Base-by-base conservation (phyloP, 768 basidiomycete genomes). In the Floccularia luteovirens region DNA sequence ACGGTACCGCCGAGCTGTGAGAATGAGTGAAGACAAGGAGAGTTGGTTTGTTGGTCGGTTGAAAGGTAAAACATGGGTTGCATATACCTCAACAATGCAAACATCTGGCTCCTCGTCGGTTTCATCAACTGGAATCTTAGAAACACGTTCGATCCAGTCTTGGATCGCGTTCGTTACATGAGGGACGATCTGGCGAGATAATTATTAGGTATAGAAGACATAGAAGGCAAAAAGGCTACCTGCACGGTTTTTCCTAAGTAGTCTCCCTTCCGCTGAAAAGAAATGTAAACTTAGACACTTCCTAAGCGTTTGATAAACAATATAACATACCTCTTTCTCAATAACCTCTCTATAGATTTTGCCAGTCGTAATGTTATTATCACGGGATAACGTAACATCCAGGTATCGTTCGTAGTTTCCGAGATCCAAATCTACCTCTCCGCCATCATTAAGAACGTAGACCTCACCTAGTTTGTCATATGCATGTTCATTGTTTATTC, bases 391-490 rank as follows among this genome's bases (percentile, higher is more conserved):
- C 0, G 92, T 97, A 33, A 99, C 85, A 55, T 99, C 79, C 46
- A 99, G 72, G 65, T 99, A 99, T 44, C 94, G 82, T 63, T 99
- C 94, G 56, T 99, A 99, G 64, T 99, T 99, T 43, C 94, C 94
- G 39, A 99, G 64, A 67, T 99, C 94, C 24, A 99, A 70, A 61
- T 99, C 94, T 45, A 96, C 96, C 63, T 99, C 94, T 31, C 94
- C 94, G 16, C 94, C 94, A 47, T 99, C 94, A 61, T 99, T 97
- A 49, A 99, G 68, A 31, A 97, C 94, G 55, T 96, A 98, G 4
- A 98, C 94, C 68, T 98, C 94, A 50, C 93, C 93, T 63, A 31
- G 19, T 85, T n/a, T n/a, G n/a, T n/a, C n/a, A 46, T 17, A 41
- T 30, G 17, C n/a, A 36, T 22, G 41, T 2, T 25, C 20, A 36